Percentiles rank a stretch among this genome's conserved stretches.
These are phyloP conservation scores for Lodderomyces theae DNA, from an alignment of 1,139 yeast species.

Conservation along the genomic window DNA sequence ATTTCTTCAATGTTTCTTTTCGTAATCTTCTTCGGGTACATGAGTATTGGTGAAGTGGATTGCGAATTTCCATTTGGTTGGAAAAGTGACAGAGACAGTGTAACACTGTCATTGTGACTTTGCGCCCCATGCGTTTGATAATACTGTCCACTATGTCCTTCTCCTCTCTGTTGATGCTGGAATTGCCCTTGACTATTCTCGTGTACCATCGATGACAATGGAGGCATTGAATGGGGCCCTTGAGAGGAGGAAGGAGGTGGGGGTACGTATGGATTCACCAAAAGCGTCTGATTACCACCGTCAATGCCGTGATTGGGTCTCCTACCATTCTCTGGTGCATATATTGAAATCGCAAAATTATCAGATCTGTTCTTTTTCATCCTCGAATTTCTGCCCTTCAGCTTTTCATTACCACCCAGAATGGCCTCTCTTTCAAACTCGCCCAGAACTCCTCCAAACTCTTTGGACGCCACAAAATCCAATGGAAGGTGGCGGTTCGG, in stretches of 20 bases:
- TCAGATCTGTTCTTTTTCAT: background rate
- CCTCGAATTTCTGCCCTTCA: conserved; percentile 3
- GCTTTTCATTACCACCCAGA: too few relatives aligned
- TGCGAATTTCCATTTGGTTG: too few relatives aligned
- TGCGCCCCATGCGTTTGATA: too few relatives aligned
- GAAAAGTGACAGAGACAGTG: too few relatives aligned
- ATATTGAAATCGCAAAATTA: background rate
- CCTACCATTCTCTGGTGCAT: background rate
- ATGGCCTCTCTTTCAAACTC: too few relatives aligned
- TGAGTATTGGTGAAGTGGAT: background rate
- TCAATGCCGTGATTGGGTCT: conserved; percentile 1
- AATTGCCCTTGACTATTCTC: background rate
- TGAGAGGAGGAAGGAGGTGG: too few relatives aligned
- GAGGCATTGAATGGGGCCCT: background rate
- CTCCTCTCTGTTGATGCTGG: background rate
- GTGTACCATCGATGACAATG: background rate
- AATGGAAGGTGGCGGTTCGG: conserved; percentile 18
- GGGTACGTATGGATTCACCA: conserved; percentile 1
- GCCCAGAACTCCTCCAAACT: conserved; percentile 12
- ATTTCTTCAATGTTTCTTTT: conserved; percentile 11
- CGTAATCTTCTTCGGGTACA: conserved; percentile 10
- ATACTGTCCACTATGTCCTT: background rate
- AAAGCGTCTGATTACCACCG: background rate
- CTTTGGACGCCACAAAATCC: conserved; percentile 17
- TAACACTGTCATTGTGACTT: too few relatives aligned